Evolutionary conservation across 306 rosid species (phyloP), one percentile per base, ranked within the genome.

Genomic region (Pyrus pyrifolia): DNA sequence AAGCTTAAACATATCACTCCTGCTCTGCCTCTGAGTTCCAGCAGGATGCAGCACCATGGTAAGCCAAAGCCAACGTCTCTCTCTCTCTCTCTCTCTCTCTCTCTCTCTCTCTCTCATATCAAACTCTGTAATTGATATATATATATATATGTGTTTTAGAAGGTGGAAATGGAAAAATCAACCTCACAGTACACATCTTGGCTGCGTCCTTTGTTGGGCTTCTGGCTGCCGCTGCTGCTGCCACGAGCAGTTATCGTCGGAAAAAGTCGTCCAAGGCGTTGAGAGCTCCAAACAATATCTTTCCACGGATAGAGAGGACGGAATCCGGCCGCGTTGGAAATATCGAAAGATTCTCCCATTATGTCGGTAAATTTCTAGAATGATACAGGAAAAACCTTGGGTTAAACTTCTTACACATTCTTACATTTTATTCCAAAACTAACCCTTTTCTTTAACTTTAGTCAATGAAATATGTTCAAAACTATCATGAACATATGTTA

Each of bases 271-370:
- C 84, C 0, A 79, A 35, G 58, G 42, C 57, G 22, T 71, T 29
- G 42, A 51, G 30, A 22, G 79, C 83, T 1, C 72, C 86, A 5
- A 74, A 55, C 18, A 52, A 74, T 31, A 45, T 86, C 38, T 49
- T 82, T 73, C 94, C 96, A 1, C 61, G 27, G 38, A 63, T 88
- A 5, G 68, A 58, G 1, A 79, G 77, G 68, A 84, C 89, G 12
- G 86, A 81, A 76, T 89, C 92, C 27, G 95, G 93, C 17, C 95
- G 96, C 11, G 59, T 84, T 31, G 86, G 76, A 74, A 76, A 74
- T 38, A 75, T 92, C 27, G 98, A 94, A 51, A 85, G 82, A 45
- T 92, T 94, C 84, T 84, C 98, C 13, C 83, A 88, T 73, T 94
- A 90, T 68, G 91, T 90, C 40, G 97, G 97, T 94, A 85, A 44